These are phyloP conservation scores for Fusarium sterilihyphosum DNA, from an alignment of 2,329 filamentous ascomycete genomes.

Conservation along the genomic window DNA sequence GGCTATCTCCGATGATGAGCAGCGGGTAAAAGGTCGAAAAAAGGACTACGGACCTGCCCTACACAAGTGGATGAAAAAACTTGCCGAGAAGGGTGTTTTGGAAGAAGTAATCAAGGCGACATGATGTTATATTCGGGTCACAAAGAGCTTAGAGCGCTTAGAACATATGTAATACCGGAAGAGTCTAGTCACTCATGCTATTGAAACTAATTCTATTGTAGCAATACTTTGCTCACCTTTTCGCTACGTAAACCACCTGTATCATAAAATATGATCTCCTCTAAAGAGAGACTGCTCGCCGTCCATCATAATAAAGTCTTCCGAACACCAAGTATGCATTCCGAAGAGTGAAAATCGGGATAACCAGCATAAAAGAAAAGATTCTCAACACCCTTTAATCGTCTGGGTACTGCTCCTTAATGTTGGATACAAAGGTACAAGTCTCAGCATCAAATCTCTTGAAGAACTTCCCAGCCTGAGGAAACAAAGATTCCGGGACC, in stretches of 20 bases:
- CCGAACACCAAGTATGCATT: conserved; percentile 6
- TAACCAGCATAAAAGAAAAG: background rate
- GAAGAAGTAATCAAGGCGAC: conserved; percentile 50
- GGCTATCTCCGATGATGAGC: conserved; percentile 58
- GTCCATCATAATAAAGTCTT: background rate
- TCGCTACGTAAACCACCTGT: conserved; percentile 4
- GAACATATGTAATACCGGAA: background rate
- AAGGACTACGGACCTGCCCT: conserved; percentile 77
- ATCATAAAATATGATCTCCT: background rate
- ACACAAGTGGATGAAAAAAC: conserved; percentile 73
- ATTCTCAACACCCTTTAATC: conserved; percentile 62
- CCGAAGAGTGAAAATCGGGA: background rate
- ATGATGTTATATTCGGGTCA: background rate
- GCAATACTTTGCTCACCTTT: background rate
- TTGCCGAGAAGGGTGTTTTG: conserved; percentile 74
- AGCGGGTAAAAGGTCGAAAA: conserved; percentile 63
- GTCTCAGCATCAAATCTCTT: conserved; percentile 79
- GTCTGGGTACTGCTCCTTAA: conserved; percentile 83
- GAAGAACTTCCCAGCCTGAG: conserved; percentile 84
- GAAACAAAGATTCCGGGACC: conserved; percentile 68
- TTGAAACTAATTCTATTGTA: conserved; percentile 10
- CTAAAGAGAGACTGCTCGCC: background rate
- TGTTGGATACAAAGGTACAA: conserved; percentile 83
- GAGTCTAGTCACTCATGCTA: background rate
- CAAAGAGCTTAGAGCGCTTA: background rate